These are phyloP conservation scores for Lachancea lanzarotensis DNA, from an alignment of 805 yeast species.

Conservation along the genomic window DNA sequence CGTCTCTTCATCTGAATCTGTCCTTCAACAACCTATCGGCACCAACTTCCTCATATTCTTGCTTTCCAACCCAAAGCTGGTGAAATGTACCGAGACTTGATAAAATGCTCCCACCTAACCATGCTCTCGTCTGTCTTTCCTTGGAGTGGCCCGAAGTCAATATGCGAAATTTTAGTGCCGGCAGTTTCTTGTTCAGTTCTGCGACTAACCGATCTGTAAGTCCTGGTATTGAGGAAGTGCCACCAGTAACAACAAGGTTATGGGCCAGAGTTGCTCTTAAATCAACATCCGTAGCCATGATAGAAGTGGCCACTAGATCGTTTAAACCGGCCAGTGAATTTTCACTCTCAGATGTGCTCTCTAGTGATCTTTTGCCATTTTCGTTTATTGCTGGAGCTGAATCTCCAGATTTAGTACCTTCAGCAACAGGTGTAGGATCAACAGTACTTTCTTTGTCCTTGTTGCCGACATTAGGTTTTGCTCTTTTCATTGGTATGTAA, in stretches of 20 bases:
- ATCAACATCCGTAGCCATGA: slow-evolving; percentile 64
- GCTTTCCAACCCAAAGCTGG: slow-evolving; percentile 86
- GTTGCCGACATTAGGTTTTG: slow-evolving; percentile 30
- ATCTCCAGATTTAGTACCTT: slow-evolving; percentile 14
- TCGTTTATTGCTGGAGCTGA: slow-evolving; percentile 18
- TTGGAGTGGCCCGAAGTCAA: slow-evolving; percentile 71
- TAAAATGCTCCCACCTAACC: slow-evolving; percentile 90
- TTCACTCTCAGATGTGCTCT: slow-evolving; percentile 10
- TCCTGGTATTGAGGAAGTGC: slow-evolving; percentile 74
- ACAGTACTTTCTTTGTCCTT: slow-evolving; percentile 29
- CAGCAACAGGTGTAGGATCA: slow-evolving; percentile 24
- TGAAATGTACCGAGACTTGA: slow-evolving; percentile 90
- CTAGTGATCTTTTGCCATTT: slow-evolving; percentile 28
- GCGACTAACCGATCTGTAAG: slow-evolving; percentile 66
- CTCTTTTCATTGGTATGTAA: slow-evolving; percentile 67
- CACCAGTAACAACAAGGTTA: slow-evolving; percentile 82
- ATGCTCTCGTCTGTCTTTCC: slow-evolving; percentile 74
- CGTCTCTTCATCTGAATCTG: slow-evolving; percentile 57
- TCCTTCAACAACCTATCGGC: slow-evolving; percentile 71
- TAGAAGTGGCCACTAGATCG: slow-evolving; percentile 50
- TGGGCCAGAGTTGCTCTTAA: slow-evolving; percentile 80
- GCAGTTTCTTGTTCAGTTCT: slow-evolving; percentile 63
- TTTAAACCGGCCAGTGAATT: slow-evolving; percentile 44
- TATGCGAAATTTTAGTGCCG: slow-evolving; percentile 79
- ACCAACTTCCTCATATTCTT: slow-evolving; percentile 85